These are phyloP conservation scores for Metschnikowia henanensis DNA, from an alignment of 805 yeast genomes.

Conservation along the genomic window DNA sequence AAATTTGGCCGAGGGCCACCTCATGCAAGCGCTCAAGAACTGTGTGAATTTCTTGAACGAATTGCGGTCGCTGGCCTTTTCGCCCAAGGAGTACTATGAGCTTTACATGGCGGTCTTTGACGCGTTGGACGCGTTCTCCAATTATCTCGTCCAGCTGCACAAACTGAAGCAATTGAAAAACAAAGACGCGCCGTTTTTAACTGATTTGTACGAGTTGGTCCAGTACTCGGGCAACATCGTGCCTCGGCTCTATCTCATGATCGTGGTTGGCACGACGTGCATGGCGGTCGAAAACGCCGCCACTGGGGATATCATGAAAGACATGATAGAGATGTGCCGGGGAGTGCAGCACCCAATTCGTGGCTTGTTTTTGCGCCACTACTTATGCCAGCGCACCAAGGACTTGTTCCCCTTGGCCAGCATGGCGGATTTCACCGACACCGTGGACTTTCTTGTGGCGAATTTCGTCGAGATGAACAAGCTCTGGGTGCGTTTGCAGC, in stretches of 20 bases:
- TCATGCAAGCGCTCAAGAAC: constrained; percentile 87
- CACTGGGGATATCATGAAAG: constrained; percentile 81
- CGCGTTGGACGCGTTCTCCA: constrained; percentile 67
- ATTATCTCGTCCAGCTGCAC: constrained; percentile 65
- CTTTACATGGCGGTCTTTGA: constrained; percentile 83
- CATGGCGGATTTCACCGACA: constrained; percentile 52
- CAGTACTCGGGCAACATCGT: constrained; percentile 94
- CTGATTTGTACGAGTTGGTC: constrained; percentile 90
- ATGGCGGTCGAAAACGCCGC: constrained; percentile 80
- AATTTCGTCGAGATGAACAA: constrained; percentile 98
- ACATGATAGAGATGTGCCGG: constrained; percentile 96
- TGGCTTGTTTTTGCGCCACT: constrained; percentile 88
- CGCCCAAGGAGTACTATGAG: constrained; percentile 94
- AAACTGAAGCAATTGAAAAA: constrained; percentile 51
- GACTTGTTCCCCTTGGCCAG: constrained; percentile 51
- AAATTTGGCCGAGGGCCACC: constrained; percentile 60
- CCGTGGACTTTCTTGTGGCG: constrained; percentile 75
- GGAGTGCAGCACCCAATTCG: constrained; percentile 96
- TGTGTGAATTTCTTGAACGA: constrained; percentile 82
- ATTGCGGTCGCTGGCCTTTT: constrained; percentile 67
- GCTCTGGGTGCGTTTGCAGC: constrained; percentile 95
- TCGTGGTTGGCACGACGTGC: constrained; percentile 90
- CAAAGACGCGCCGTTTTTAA: constrained; percentile 45
- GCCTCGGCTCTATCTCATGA: constrained; percentile 91
- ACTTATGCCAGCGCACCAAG: constrained; percentile 80